Base-by-base conservation (phyloP, 768 basidiomycete genomes). In the Calocera viscosa region DNA sequence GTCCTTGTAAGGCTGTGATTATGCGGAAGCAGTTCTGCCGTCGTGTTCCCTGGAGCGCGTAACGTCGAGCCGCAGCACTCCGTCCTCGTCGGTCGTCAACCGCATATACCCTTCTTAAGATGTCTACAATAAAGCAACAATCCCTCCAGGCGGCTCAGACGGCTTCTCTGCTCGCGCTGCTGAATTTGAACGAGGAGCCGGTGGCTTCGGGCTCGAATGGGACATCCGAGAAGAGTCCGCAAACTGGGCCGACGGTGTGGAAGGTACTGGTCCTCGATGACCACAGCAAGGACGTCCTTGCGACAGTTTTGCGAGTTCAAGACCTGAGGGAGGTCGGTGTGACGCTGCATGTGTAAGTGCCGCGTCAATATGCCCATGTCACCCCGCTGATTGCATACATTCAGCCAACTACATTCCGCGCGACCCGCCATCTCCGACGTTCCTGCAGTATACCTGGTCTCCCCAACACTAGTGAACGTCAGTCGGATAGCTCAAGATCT, bases 301-400 rank as follows among this genome's bases (percentile, higher is more conserved):
- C 96, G 17, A 98, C 95, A 0, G 89, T 93, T 22, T 78, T 99
- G 70, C 86, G 94, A 65, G 96, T 99, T 7, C 94, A 97, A 76
- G 96, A 98, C 78, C 81, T 99, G 69, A 84, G 96, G 66, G 95
- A 98, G 73, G 90, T 91, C 63, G 96, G 96, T 34, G 94, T 99
- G 43, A 99, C 96, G 10, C 81, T 99, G 67, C 96, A 99, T 78
- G 93, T 98, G 94, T 97, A 80, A 72, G 91, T 79, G 28, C 35
- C 39, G 49, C n/a, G 39, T 34, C 28, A 2, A 34, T 49, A 40
- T 41, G 3, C n/a, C 7, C 39, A 47, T 14, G 28, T 19, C 5
- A 12, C 40, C n/a, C 2, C 32, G 1, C 67, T 67, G 38, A 49
- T 66, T 53, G 53, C 63, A 38, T 64, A 40, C n/a, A n/a, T 35